A percentile compares a stretch with the other conserved stretches of the same genome.
phyloP scores from a whole-genome alignment of 768 basidiomycete genomes.

The Neoboletus brunneissimus region DNA sequence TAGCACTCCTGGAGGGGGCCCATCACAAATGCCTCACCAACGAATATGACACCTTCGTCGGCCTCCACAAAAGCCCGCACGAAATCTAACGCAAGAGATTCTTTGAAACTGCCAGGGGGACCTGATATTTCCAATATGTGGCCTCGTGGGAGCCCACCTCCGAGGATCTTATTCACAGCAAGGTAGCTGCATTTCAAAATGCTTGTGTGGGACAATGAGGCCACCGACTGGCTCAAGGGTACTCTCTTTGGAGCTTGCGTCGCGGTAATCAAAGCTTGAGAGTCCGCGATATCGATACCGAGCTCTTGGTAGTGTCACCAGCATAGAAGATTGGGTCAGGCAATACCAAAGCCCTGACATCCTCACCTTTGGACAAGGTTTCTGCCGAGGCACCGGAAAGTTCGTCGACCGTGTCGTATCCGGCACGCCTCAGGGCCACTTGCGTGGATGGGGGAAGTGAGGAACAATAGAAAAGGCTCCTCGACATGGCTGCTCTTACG shows the following conservation, averaged over 20 bases:
- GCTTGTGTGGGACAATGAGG: slow-evolving; percentile 35
- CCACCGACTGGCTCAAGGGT: slow-evolving; percentile 56
- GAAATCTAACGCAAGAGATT: slow-evolving; percentile 50
- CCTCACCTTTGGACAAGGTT: slow-evolving; percentile 48
- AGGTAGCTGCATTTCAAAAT: slow-evolving; percentile 33
- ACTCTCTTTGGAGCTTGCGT: slow-evolving; percentile 33
- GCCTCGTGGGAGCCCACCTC: slow-evolving; percentile 60
- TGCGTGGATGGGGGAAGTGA: slow-evolving; percentile 45
- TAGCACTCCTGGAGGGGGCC: background rate
- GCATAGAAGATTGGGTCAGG: background rate
- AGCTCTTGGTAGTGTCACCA: slow-evolving; percentile 41
- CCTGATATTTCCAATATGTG: slow-evolving; percentile 73
- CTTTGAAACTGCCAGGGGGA: slow-evolving; percentile 70
- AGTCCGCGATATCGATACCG: slow-evolving; percentile 43
- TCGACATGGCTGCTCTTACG: slow-evolving; percentile 30
- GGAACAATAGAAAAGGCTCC: slow-evolving; percentile 45
- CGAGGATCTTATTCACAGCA: slow-evolving; percentile 57
- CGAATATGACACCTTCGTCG: slow-evolving; percentile 55
- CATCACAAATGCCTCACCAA: slow-evolving; percentile 44
- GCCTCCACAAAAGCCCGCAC: slow-evolving; percentile 45
- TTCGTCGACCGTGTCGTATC: slow-evolving; percentile 59
- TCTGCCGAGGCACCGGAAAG: slow-evolving; percentile 43
- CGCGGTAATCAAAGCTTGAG: slow-evolving; percentile 45
- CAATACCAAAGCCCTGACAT: background rate
- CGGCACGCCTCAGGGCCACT: slow-evolving; percentile 46